Base-by-base conservation (phyloP, 1,139 yeast species). In the Saccharomyces hybrid region DNA sequence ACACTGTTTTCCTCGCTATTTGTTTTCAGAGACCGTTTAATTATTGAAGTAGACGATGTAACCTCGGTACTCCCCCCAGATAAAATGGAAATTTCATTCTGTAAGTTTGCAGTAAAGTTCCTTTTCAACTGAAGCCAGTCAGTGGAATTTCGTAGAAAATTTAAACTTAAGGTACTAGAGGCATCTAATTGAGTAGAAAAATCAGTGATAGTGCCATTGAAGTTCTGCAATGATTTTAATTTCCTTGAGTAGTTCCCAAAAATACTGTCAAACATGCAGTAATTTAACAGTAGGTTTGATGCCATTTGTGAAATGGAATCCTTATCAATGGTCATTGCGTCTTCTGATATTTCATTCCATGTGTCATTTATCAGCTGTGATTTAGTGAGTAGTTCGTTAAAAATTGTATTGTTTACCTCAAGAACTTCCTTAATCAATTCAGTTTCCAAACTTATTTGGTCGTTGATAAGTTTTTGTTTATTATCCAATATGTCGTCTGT, bases 311-410 rank as follows among this genome's bases (percentile, higher is more conserved):
- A 38, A 20, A 38, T 11, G 6, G 44, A 38, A 16, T 16, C 44
- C 25, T 50, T 16, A 7, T 55, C 57, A 2, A 57, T 52, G 3
- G 54, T 50, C 23, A 58, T 49, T 7, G 60, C 60, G 26, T 52
- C 50, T 25, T 41, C 47, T 8, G 57, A 50, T 23, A 60, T 34
- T 20, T 50, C 47, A 9, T 54, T 55, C 34, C 55, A 50, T 9
- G 63, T 55, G n/a, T 51, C 50, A 29, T 59, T 58, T n/a, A 61
- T 55, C 42, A 51, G 49, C 14, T 47, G 25, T 2, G 64, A 56
- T 48, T 56, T 53, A 25, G 41, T 52, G 16, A 51, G 29, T n/a
- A 56, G 42, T n/a, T 47, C 44, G 27, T 38, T 38, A n/a, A 16
- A 38, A 6, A 38, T 38, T 4, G 44, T 38, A 9, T 16, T 38